Evolutionary conservation across 305 asterid species (phyloP).

Genomic region (Solanum hybrid): DNA sequence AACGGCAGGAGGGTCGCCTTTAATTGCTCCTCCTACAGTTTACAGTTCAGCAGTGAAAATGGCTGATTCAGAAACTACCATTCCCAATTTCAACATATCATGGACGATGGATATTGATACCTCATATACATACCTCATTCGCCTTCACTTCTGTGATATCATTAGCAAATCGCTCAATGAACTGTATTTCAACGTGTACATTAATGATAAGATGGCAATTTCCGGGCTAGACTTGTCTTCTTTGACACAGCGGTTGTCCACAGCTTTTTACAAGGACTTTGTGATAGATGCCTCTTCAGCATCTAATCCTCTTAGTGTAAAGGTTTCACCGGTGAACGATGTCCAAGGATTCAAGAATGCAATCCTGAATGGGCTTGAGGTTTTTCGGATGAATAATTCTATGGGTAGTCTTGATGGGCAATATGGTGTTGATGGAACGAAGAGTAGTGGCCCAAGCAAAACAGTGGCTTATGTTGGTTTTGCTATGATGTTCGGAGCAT

Average conservation of each 20-base stretch:
- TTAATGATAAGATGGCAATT: slow-evolving; percentile 53
- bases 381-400: slow-evolving; percentile 69
- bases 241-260: slow-evolving; percentile 38
- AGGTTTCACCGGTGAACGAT: slow-evolving; percentile 66
- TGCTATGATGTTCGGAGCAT: slow-evolving; percentile 96
- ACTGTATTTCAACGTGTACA: slow-evolving; percentile 75
- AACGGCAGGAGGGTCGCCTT: slow-evolving; percentile 49
- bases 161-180: slow-evolving; percentile 70
- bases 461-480: slow-evolving; percentile 88
- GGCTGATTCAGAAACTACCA: slow-evolving; percentile 49
- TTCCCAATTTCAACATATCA: slow-evolving; percentile 61
- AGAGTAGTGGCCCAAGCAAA: slow-evolving; percentile 26
- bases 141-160: slow-evolving; percentile 82
- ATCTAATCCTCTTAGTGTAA: slow-evolving; percentile 47
- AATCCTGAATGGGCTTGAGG: slow-evolving; percentile 75
- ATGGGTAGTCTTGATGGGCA: slow-evolving; percentile 78
- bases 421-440: slow-evolving; percentile 40
- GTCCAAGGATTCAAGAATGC: slow-evolving; percentile 58
- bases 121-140: slow-evolving; percentile 53
- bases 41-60: slow-evolving; percentile 76
- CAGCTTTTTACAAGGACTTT: slow-evolving; percentile 73
- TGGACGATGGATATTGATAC: slow-evolving; percentile 63
- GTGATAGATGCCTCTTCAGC: slow-evolving; percentile 57
- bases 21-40: slow-evolving; percentile 74
- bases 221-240: slow-evolving; percentile 62